A percentile compares a stretch with the other conserved stretches of the same genome.
Conservation (phyloP, 441 rosid species). For the Adansonia grandidieri region DNA sequence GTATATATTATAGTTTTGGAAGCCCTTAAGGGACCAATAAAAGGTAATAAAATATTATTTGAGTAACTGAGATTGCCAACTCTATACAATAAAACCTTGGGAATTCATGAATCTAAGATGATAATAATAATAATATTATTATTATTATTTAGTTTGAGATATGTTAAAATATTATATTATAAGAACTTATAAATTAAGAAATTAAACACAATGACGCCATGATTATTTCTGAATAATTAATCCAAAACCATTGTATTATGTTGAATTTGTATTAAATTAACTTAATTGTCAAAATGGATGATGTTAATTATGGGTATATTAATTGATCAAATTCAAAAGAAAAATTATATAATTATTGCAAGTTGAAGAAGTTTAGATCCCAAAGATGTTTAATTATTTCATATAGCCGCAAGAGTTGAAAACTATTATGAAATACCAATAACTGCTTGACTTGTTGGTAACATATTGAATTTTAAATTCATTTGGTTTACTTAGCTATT, state of each 20-base stretch:
- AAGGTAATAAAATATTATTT: neutral
- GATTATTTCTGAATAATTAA: slow-evolving; percentile 38
- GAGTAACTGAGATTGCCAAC: slow-evolving; percentile 2
- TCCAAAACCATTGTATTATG: slow-evolving; percentile 12
- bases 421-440: too few relatives aligned
- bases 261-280: neutral
- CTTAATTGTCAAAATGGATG: slow-evolving; percentile 27
- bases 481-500: too few relatives aligned
- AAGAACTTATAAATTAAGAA: slow-evolving; percentile 29
- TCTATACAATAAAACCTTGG: neutral
- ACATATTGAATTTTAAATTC: too few relatives aligned
- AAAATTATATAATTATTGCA: neutral
- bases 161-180: neutral
- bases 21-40: neutral
- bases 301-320: slow-evolving; percentile 40
- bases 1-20: neutral
- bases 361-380: neutral
- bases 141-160: neutral
- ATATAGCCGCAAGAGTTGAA: too few relatives aligned
- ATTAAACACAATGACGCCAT: slow-evolving; percentile 34
- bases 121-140: too few relatives aligned
- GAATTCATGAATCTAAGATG: slow-evolving; percentile 2
- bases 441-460: too few relatives aligned
- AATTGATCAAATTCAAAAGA: slow-evolving; percentile 18
- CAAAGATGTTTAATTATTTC: too few relatives aligned